These are phyloP conservation scores for Leucogyrophana mollusca DNA, from an alignment of 768 basidiomycete genomes.

Conservation along the genomic window DNA sequence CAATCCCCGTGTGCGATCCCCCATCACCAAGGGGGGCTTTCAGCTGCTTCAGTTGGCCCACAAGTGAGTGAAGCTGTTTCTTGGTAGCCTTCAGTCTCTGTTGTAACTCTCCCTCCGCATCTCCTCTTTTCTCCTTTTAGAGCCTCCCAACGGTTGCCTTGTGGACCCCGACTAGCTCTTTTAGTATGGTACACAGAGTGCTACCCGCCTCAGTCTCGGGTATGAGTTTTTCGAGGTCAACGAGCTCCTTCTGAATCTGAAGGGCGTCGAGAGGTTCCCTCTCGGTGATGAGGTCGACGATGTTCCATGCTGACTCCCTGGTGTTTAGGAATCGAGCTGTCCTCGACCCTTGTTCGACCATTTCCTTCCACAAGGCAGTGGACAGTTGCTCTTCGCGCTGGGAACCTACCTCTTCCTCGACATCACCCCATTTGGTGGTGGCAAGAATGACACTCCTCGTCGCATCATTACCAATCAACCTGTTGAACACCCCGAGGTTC, in stretches of 20 bases:
- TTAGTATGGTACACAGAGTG: no score
- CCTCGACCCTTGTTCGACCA: conserved; percentile 11
- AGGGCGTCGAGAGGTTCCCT: neutral
- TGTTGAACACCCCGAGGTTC: conserved; percentile 30
- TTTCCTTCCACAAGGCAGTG: conserved; percentile 3
- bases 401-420: conserved; percentile 14
- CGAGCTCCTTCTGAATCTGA: conserved; percentile 10
- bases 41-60: no score
- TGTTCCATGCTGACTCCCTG: conserved; percentile 5
- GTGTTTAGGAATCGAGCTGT: conserved; percentile 7
- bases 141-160: no score
- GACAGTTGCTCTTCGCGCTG: conserved; percentile 22
- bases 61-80: no score
- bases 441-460: conserved; percentile 28
- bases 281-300: conserved; percentile 8
- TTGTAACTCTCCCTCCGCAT: no score
- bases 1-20: no score
- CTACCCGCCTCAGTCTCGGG: conserved; percentile 8
- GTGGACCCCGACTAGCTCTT: no score
- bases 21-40: no score
- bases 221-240: conserved; percentile 4
- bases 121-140: no score
- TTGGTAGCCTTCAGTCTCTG: no score
- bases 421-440: conserved; percentile 36
- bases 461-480: conserved; percentile 22